Conservation (phyloP, 2,329 filamentous ascomycete species). For the Penicillium sp. region DNA sequence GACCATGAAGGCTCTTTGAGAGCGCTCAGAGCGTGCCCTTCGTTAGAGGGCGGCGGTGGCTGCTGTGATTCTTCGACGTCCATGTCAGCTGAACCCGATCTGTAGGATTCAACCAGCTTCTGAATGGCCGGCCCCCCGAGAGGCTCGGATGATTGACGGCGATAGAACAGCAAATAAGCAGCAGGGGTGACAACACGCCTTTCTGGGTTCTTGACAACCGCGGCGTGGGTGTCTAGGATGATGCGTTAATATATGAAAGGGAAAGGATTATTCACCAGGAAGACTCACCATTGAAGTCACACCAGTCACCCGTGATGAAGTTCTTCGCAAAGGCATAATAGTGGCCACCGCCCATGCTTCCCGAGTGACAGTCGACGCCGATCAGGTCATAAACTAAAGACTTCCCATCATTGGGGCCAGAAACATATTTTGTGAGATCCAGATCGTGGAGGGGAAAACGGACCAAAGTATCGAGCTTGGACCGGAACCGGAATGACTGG, state of each 20-base stretch:
- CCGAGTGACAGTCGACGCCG: constrained; percentile 93
- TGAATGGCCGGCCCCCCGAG: constrained; percentile 76
- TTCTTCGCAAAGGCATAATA: constrained; percentile 95
- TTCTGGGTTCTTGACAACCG: constrained; percentile 57
- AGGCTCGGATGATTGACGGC: constrained; percentile 71
- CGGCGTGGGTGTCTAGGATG: constrained; percentile 69
- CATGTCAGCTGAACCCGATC: constrained; percentile 47
- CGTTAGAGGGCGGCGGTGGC: constrained; percentile 24
- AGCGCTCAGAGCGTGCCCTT: constrained; percentile 22
- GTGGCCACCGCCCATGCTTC: constrained; percentile 88
- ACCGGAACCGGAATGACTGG: constrained; percentile 64
- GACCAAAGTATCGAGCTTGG: constrained; percentile 87
- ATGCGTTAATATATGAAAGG: constrained; percentile 33
- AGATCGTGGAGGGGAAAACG: constrained; percentile 88
- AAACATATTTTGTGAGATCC: constrained; percentile 75
- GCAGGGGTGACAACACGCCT: constrained; percentile 65
- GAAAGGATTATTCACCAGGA: not conserved
- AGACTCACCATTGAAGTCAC: constrained; percentile 83
- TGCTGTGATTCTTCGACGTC: constrained; percentile 31
- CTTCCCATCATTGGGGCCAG: constrained; percentile 76
- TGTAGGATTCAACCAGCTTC: constrained; percentile 64
- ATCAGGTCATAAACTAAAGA: constrained; percentile 87
- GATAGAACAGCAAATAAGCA: constrained; percentile 94
- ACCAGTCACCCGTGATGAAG: constrained; percentile 85
- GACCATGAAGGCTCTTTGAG: constrained; percentile 37